phyloP scores from a whole-genome alignment of 768 basidiomycete genomes.

The Auriscalpium microsporum region DNA sequence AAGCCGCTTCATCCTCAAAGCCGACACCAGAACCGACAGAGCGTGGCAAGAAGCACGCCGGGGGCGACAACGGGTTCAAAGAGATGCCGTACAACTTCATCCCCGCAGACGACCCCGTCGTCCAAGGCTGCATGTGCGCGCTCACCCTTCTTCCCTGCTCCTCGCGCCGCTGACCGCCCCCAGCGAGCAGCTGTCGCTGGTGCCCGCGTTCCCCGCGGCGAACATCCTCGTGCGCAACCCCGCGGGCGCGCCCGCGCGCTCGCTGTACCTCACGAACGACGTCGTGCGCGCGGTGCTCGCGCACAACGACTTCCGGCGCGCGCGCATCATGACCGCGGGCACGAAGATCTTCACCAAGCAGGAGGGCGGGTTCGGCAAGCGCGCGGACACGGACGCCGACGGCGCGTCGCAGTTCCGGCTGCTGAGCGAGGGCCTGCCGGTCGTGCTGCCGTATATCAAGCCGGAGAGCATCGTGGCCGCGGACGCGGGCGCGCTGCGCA shows the following conservation, averaged over 20 bases:
- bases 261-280: constrained; percentile 83
- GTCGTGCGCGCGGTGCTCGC: constrained; percentile 73
- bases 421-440: constrained; percentile 77
- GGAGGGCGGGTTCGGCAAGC: constrained; percentile 40
- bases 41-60: constrained; percentile 15
- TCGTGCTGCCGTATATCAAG: constrained; percentile 77
- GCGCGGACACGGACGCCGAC: constrained; percentile 28
- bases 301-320: constrained; percentile 74
- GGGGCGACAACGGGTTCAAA: constrained; percentile 36
- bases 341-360: constrained; percentile 91
- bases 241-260: constrained; percentile 58
- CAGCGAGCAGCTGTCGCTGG: constrained; percentile 69
- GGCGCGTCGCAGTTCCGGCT: constrained; percentile 60
- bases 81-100: constrained; percentile 91
- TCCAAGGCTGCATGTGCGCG: constrained; percentile 66
- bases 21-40: constrained; percentile 13
- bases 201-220: constrained; percentile 57
- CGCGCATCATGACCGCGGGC: constrained; percentile 87
- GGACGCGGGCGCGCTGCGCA: constrained; percentile 47
- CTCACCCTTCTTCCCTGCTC: neutral
- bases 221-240: constrained; percentile 87
- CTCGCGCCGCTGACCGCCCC: neutral
- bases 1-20: neutral
- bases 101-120: constrained; percentile 55
- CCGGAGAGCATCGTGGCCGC: constrained; percentile 50